Percentiles rank a stretch among this genome's conserved stretches.
Conservation (phyloP, 2,329 filamentous ascomycete species). For the Arthrinium phaeospermum region DNA sequence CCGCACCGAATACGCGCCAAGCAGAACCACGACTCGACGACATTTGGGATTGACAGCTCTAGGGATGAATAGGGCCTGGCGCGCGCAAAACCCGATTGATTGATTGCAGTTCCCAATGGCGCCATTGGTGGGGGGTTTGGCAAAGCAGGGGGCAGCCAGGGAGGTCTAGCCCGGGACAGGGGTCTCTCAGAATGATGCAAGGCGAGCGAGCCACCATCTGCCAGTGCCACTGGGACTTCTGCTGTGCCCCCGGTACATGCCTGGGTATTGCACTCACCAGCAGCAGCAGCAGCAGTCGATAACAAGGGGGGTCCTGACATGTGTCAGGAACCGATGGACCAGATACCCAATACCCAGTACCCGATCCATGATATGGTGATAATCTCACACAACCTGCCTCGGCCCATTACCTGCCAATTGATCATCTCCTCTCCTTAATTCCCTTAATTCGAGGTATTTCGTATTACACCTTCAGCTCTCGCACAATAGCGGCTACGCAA, state of each 20-base stretch:
- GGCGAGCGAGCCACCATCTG: not conserved
- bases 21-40: not conserved
- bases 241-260: not conserved
- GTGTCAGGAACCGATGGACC: too few species aligned
- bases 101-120: not conserved
- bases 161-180: not conserved
- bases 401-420: not conserved
- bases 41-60: not conserved
- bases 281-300: too few species aligned
- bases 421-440: not conserved
- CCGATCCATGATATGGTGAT: not conserved
- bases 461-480: not conserved
- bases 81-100: too few species aligned
- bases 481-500: not conserved
- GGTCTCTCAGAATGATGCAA: conserved; percentile 5
- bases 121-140: not conserved
- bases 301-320: too few species aligned
- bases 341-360: not conserved
- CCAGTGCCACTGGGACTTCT: not conserved
- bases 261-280: too few species aligned
- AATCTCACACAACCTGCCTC: not conserved
- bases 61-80: not conserved
- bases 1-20: not conserved
- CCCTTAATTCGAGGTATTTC: not conserved
- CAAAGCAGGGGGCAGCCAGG: not conserved